A percentile compares a stretch with the other conserved stretches of the same genome.
phyloP scores from a whole-genome alignment of 148 eudicot species.

The Tetragonia tetragonoides region DNA sequence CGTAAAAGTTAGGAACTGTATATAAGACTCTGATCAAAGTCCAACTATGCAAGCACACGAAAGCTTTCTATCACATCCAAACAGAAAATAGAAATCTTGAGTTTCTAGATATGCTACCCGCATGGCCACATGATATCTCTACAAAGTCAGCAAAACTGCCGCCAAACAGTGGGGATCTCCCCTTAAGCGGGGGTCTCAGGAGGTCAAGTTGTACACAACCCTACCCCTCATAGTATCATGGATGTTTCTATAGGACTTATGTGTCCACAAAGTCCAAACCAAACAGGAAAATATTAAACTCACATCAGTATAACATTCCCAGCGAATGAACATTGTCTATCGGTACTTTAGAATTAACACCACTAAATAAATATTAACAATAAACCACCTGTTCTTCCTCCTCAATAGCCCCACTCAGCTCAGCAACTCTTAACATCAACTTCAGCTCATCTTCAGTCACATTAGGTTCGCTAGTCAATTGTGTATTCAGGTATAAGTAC shows the following conservation, averaged over 20 bases:
- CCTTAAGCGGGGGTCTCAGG: background rate
- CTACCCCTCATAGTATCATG: background rate
- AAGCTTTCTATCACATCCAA: no score
- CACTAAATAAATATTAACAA: background rate
- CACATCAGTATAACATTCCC: no score
- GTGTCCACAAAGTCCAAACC: background rate
- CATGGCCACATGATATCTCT: no score
- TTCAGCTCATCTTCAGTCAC: slow-evolving; percentile 22
- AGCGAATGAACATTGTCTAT: background rate
- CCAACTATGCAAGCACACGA: no score
- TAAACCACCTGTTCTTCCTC: slow-evolving; percentile 14
- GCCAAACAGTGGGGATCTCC: background rate
- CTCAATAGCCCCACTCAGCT: slow-evolving; percentile 17
- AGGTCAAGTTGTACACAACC: background rate
- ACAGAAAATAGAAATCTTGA: no score
- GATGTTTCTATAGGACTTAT: background rate
- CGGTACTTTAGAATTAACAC: background rate
- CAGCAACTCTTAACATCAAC: slow-evolving; percentile 16
- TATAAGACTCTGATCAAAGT: no score
- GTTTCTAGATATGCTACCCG: no score
- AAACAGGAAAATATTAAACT: no score
- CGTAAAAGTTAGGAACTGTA: no score
- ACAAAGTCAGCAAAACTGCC: no score
- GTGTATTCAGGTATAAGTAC: background rate
- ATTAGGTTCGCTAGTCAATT: slow-evolving; percentile 16